These are phyloP conservation scores for Lepiota venenata DNA, from an alignment of 768 basidiomycete species.

Conservation along the genomic window DNA sequence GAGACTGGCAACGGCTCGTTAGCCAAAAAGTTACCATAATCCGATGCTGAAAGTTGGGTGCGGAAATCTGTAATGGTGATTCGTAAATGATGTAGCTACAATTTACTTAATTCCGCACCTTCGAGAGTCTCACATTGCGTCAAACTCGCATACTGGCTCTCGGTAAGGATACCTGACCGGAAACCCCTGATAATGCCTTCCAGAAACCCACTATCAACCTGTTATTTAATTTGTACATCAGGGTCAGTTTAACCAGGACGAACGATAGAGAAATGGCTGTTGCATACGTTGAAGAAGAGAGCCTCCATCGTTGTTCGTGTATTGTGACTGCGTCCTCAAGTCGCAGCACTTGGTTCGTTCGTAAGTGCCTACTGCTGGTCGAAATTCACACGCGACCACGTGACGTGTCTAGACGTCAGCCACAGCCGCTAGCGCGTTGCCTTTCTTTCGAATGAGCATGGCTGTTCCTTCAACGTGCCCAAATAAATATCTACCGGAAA, in stretches of 20 bases:
- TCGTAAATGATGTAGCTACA: neutral
- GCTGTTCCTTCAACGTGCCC: too few species aligned
- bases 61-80: constrained; percentile 70
- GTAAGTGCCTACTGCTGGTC: too few species aligned
- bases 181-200: constrained; percentile 89
- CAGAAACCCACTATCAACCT: constrained; percentile 75
- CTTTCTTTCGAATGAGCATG: too few species aligned
- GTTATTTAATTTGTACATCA: constrained; percentile 20
- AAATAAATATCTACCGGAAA: too few species aligned
- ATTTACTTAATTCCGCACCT: constrained; percentile 45
- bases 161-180: constrained; percentile 88
- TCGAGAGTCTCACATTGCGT: constrained; percentile 97
- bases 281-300: constrained; percentile 79
- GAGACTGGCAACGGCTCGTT: constrained; percentile 94
- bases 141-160: constrained; percentile 88
- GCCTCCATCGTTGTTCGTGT: constrained; percentile 62
- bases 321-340: too few species aligned
- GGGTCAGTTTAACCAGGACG: constrained; percentile 24
- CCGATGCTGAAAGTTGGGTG: constrained; percentile 93
- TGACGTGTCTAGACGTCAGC: too few species aligned
- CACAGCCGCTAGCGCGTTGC: too few species aligned
- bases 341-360: too few species aligned
- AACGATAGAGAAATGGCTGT: neutral
- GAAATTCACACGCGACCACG: too few species aligned
- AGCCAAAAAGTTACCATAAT: constrained; percentile 97